phyloP scores from a whole-genome alignment of 345 rosid species.

The Raphanus raphanistrum region DNA sequence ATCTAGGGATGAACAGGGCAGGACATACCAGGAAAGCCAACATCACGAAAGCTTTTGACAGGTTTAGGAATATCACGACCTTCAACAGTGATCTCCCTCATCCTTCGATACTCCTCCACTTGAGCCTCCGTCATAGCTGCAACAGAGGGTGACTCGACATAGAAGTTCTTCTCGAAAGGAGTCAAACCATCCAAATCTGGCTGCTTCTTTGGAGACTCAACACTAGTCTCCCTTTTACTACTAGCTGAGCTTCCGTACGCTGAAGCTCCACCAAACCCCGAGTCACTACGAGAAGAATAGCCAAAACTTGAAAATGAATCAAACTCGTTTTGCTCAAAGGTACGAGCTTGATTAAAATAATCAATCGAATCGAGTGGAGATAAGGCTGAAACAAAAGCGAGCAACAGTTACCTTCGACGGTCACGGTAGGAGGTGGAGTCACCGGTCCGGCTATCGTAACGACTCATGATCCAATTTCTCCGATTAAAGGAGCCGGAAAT shows the following conservation, averaged over 20 bases:
- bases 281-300: slow-evolving; percentile 52
- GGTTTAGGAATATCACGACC: slow-evolving; percentile 96
- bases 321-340: not conserved
- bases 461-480: slow-evolving; percentile 68
- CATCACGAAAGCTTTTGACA: slow-evolving; percentile 70
- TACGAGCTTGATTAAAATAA: not conserved
- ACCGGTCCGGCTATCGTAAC: slow-evolving; percentile 89
- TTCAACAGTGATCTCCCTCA: slow-evolving; percentile 87
- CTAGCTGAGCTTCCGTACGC: slow-evolving; percentile 57
- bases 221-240: slow-evolving; percentile 51
- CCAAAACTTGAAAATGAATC: slow-evolving; percentile 23
- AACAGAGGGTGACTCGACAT: slow-evolving; percentile 72
- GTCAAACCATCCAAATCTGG: slow-evolving; percentile 90
- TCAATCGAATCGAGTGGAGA: not conserved
- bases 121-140: slow-evolving; percentile 84
- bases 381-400: not conserved
- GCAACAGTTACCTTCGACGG: slow-evolving; percentile 64
- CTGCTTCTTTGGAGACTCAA: slow-evolving; percentile 62
- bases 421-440: slow-evolving; percentile 94
- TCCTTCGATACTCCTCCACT: slow-evolving; percentile 74
- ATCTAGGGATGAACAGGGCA: not conserved
- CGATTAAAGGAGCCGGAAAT: not conserved
- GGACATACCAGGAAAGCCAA: slow-evolving; percentile 84
- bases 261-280: slow-evolving; percentile 91
- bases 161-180: slow-evolving; percentile 94